Evolutionary conservation across 371 early-diverging fungal species (phyloP).

Genomic region (Chytridiales sp.): DNA sequence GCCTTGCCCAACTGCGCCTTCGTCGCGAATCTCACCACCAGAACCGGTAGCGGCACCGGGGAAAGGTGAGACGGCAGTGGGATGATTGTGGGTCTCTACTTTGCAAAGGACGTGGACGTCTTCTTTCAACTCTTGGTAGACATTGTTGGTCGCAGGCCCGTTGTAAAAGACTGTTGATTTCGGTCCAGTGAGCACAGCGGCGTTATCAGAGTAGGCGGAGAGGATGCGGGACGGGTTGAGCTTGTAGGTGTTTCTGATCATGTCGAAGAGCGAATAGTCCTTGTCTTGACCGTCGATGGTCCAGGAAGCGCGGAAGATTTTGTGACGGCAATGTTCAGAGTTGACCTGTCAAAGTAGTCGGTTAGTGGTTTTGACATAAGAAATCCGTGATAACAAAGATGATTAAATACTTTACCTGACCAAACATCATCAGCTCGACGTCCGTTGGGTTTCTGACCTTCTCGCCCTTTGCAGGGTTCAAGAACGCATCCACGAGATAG

Average conservation of each 20-base stretch:
- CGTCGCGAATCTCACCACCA: constrained; percentile 98
- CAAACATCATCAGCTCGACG: constrained; percentile 98
- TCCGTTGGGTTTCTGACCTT: constrained; percentile 86
- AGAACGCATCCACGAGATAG: constrained; percentile 85
- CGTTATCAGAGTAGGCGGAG: constrained; percentile 96
- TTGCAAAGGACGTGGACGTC: constrained; percentile 86
- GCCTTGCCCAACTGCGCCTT: constrained; percentile 94
- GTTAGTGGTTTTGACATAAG: neutral
- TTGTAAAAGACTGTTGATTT: constrained; percentile 70
- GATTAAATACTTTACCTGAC: constrained; percentile 54
- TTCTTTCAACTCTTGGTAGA: constrained; percentile 41
- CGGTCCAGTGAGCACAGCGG: constrained; percentile 88
- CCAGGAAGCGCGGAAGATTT: constrained; percentile 96
- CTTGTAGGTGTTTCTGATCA: constrained; percentile 92
- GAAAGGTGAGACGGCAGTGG: constrained; percentile 96
- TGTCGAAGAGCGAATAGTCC: constrained; percentile 82
- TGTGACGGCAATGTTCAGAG: constrained; percentile 98
- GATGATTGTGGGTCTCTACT: constrained; percentile 99
- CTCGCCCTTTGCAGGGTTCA: constrained; percentile 40
- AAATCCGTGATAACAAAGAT: neutral
- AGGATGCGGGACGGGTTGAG: constrained; percentile 74
- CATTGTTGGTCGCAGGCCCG: constrained; percentile 31
- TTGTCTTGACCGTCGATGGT: constrained; percentile 82
- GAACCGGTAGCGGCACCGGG: constrained; percentile 84
- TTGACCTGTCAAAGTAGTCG: constrained; percentile 64